Percentiles rank a stretch among this genome's conserved stretches.
These are phyloP conservation scores for Viola pubescens DNA, from an alignment of 441 rosid genomes.

Conservation along the genomic window DNA sequence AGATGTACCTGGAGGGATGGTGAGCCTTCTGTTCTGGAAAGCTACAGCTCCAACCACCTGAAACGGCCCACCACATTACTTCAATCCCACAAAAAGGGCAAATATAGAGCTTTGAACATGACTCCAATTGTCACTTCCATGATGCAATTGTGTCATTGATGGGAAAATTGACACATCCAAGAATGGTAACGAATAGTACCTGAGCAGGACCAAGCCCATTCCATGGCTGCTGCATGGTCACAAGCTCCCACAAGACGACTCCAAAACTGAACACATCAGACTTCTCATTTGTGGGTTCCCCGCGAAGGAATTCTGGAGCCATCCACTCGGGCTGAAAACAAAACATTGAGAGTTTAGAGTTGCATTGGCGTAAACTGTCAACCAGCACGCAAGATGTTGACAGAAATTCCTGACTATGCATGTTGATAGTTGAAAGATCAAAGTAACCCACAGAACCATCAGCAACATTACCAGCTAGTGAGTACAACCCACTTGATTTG, in stretches of 20 bases:
- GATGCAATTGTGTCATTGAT: background rate
- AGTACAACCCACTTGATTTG: background rate
- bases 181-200: slow-evolving; percentile 29
- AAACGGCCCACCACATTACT: slow-evolving; percentile 4
- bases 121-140: background rate
- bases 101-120: background rate
- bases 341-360: slow-evolving; percentile 34
- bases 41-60: slow-evolving; percentile 99
- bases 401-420: slow-evolving; percentile 20
- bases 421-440: background rate
- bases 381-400: slow-evolving; percentile 23
- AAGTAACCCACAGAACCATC: background rate
- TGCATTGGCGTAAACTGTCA: slow-evolving; percentile 13
- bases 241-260: slow-evolving; percentile 89
- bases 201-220: slow-evolving; percentile 87
- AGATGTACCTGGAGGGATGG: slow-evolving; percentile 61
- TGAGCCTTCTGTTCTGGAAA: slow-evolving; percentile 86
- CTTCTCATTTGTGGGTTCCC: slow-evolving; percentile 95
- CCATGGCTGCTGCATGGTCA: slow-evolving; percentile 91
- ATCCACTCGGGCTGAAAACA: slow-evolving; percentile 96
- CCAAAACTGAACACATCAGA: slow-evolving; percentile 93
- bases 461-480: too few species aligned
- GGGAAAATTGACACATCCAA: background rate
- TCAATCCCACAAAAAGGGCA: background rate
- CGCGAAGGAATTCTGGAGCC: slow-evolving; percentile 99